These are phyloP conservation scores for Nemophila menziesii DNA, from an alignment of 257 asterid genomes.

Conservation along the genomic window DNA sequence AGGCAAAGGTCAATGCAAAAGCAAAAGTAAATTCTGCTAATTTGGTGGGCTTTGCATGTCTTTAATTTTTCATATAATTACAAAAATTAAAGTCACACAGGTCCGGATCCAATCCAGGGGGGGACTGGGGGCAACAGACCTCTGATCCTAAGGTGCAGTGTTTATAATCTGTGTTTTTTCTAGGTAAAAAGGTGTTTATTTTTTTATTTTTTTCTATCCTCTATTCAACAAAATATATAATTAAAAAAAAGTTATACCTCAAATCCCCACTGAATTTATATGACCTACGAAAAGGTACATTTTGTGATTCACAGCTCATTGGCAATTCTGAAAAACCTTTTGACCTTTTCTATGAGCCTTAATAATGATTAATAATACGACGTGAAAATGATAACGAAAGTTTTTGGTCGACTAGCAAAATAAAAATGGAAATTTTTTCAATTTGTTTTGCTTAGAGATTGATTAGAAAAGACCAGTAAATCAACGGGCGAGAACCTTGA, in stretches of 20 bases:
- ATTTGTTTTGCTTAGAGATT: neutral
- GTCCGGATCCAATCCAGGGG: no score
- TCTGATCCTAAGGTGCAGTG: no score
- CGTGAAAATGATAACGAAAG: constrained; percentile 3
- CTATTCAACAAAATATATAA: no score
- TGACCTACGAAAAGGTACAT: constrained; percentile 19
- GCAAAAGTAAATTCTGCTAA: constrained; percentile 15
- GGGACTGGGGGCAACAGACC: no score
- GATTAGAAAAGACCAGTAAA: no score
- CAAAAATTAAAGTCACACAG: neutral
- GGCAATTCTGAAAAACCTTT: neutral
- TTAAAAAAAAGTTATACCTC: constrained; percentile 7
- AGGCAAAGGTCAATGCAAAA: constrained; percentile 52
- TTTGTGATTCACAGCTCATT: constrained; percentile 44
- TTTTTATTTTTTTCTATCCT: no score
- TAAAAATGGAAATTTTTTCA: no score
- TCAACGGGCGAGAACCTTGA: no score
- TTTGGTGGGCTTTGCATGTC: constrained; percentile 35
- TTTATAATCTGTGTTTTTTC: no score
- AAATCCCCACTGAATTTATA: no score
- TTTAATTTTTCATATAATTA: constrained; percentile 8
- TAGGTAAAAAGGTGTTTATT: no score
- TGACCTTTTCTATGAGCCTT: constrained; percentile 24
- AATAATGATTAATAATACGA: constrained; percentile 18
- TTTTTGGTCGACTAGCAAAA: neutral